Evolutionary conservation across 768 basidiomycete species (phyloP).

Genomic region (Dioszegia hungarica): DNA sequence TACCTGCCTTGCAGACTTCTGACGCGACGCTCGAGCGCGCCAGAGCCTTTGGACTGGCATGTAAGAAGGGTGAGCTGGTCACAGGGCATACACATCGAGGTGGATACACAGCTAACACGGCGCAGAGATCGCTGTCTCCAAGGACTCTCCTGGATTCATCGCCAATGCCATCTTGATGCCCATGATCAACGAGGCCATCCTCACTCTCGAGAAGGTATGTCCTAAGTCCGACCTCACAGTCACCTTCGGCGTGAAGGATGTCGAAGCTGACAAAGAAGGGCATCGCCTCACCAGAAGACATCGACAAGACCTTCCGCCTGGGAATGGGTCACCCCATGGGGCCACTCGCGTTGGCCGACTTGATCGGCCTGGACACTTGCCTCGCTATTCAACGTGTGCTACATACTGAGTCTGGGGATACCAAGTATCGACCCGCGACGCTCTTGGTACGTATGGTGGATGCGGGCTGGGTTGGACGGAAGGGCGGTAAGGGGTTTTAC

Average conservation of each 20-base stretch:
- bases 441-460: constrained; percentile 94
- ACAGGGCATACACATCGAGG: neutral
- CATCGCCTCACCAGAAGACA: constrained; percentile 86
- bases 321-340: constrained; percentile 84
- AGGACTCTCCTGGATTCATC: constrained; percentile 93
- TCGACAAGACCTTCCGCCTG: constrained; percentile 86
- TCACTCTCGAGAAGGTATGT: constrained; percentile 71
- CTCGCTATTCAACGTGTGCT: constrained; percentile 86
- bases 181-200: constrained; percentile 95
- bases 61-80: constrained; percentile 68
- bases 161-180: constrained; percentile 94
- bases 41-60: constrained; percentile 74
- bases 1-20: constrained; percentile 86
- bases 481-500: constrained; percentile 92
- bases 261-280: constrained; percentile 52
- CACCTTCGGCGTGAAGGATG: too few species aligned
- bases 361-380: constrained; percentile 94
- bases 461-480: constrained; percentile 87
- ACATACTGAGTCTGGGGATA: constrained; percentile 82
- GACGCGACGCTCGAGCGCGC: constrained; percentile 69
- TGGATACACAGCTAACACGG: neutral
- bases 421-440: constrained; percentile 87
- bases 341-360: constrained; percentile 72
- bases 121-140: constrained; percentile 81
- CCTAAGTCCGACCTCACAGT: too few species aligned